A percentile compares a stretch with the other conserved stretches of the same genome.
Evolutionary conservation across 805 yeast genomes (phyloP).

Genomic region (Danielozyma ontarioensis): DNA sequence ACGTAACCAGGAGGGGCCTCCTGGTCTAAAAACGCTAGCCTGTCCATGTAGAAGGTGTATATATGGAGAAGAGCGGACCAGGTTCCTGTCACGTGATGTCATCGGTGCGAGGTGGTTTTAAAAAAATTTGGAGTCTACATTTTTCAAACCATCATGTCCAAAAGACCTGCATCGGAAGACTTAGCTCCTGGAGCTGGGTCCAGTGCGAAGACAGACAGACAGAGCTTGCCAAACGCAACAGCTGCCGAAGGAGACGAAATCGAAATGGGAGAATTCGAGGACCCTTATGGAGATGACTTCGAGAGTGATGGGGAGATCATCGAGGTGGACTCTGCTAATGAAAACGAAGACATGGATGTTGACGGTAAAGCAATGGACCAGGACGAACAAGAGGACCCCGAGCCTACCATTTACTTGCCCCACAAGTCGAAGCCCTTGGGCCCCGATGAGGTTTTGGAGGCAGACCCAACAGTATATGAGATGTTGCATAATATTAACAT

Average conservation of each 20-base stretch:
- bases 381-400: slow-evolving; percentile 24
- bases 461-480: slow-evolving; percentile 93
- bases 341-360: slow-evolving; percentile 26
- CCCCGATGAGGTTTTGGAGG: slow-evolving; percentile 92
- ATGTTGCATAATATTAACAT: slow-evolving; percentile 91
- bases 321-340: slow-evolving; percentile 58
- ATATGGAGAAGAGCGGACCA: too few relatives aligned
- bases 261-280: slow-evolving; percentile 83
- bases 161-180: slow-evolving; percentile 42
- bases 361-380: slow-evolving; percentile 30
- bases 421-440: slow-evolving; percentile 87
- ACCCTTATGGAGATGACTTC: slow-evolving; percentile 84
- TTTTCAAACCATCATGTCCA: slow-evolving; percentile 35
- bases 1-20: slow-evolving; percentile 87
- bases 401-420: slow-evolving; percentile 69
- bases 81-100: background rate
- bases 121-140: background rate
- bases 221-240: too few relatives aligned
- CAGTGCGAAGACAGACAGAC: too few relatives aligned
- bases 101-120: background rate
- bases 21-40: slow-evolving; percentile 69
- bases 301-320: slow-evolving; percentile 89
- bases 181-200: slow-evolving; percentile 12
- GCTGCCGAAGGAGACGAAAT: slow-evolving; percentile 34
- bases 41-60: too few relatives aligned